Conservation (phyloP, 352 stramenopile species). For the Phytophthora citricola region DNA sequence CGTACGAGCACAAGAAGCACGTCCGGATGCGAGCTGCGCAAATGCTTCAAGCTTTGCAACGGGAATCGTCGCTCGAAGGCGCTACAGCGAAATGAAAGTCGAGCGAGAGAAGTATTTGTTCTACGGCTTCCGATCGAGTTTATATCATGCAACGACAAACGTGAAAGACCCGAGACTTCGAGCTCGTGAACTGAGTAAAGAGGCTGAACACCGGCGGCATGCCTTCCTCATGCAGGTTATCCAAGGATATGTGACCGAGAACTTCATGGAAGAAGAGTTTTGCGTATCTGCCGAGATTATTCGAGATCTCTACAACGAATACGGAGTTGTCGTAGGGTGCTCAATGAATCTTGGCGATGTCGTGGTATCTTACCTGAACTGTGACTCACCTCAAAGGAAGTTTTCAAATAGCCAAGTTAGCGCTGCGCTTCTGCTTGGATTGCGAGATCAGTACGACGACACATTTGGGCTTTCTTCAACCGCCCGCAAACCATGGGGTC, state of each 20-base stretch:
- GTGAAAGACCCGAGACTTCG: conserved; percentile 57
- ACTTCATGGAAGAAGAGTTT: conserved; percentile 46
- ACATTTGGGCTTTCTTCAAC: conserved; percentile 62
- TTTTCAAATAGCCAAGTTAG: conserved; percentile 55
- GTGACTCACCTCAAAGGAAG: conserved; percentile 12
- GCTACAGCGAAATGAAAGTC: conserved; percentile 62
- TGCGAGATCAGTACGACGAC: conserved; percentile 68
- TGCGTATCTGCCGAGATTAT: conserved; percentile 43
- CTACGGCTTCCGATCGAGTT: conserved; percentile 70
- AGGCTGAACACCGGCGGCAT: conserved; percentile 56
- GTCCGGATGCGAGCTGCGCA: conserved; percentile 58
- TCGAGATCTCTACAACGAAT: conserved; percentile 58
- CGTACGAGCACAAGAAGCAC: conserved; percentile 53
- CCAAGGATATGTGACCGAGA: conserved; percentile 54
- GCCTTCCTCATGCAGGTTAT: conserved; percentile 77
- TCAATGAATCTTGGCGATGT: conserved; percentile 51
- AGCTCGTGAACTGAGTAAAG: conserved; percentile 39
- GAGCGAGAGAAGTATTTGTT: conserved; percentile 66
- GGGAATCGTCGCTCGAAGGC: conserved; percentile 58
- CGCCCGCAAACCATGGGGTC: conserved; percentile 17
- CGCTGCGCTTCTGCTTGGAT: conserved; percentile 54
- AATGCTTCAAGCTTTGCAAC: conserved; percentile 74
- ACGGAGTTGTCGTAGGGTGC: conserved; percentile 70
- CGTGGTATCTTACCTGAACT: conserved; percentile 42
- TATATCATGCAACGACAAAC: conserved; percentile 42